Conservation (phyloP, 305 asterid species). For the Plantago coronopus region DNA sequence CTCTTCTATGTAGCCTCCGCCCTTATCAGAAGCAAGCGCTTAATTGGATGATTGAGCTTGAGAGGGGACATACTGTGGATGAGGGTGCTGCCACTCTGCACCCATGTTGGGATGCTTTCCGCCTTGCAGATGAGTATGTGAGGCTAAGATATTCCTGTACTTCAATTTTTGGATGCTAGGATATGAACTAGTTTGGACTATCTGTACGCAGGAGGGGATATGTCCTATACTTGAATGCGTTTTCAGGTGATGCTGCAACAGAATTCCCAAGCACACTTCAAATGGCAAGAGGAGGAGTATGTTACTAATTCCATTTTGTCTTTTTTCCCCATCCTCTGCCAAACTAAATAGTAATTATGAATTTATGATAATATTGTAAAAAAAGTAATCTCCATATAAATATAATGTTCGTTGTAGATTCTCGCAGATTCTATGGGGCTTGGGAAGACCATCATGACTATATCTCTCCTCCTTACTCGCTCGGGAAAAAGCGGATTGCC, state of each 20-base stretch:
- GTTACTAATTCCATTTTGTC: slow-evolving; percentile 33
- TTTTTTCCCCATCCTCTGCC: slow-evolving; percentile 14
- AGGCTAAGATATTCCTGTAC: slow-evolving; percentile 23
- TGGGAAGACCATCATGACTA: slow-evolving; percentile 95
- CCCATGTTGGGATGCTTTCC: slow-evolving; percentile 97
- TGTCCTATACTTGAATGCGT: slow-evolving; percentile 73
- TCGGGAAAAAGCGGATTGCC: slow-evolving; percentile 60
- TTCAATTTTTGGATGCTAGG: neutral
- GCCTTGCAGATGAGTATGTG: slow-evolving; percentile 68
- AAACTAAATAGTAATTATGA: neutral
- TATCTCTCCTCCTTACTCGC: slow-evolving; percentile 78
- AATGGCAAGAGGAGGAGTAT: slow-evolving; percentile 98
- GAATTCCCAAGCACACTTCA: slow-evolving; percentile 95
- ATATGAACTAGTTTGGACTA: slow-evolving; percentile 13
- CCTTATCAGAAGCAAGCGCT: slow-evolving; percentile 99
- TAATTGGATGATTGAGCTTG: slow-evolving; percentile 86
- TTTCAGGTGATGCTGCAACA: slow-evolving; percentile 83
- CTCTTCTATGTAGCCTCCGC: slow-evolving; percentile 80
- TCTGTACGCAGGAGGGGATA: slow-evolving; percentile 64
- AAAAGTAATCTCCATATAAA: slow-evolving; percentile 23
- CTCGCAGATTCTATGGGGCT: slow-evolving; percentile 99
- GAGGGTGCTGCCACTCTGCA: slow-evolving; percentile 80
- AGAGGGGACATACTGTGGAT: slow-evolving; percentile 61
- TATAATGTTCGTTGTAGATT: slow-evolving; percentile 50
- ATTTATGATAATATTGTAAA: slow-evolving; percentile 7